These are phyloP conservation scores for Crithidia bombi DNA, from an alignment of 208 protist genomes.

Conservation along the genomic window DNA sequence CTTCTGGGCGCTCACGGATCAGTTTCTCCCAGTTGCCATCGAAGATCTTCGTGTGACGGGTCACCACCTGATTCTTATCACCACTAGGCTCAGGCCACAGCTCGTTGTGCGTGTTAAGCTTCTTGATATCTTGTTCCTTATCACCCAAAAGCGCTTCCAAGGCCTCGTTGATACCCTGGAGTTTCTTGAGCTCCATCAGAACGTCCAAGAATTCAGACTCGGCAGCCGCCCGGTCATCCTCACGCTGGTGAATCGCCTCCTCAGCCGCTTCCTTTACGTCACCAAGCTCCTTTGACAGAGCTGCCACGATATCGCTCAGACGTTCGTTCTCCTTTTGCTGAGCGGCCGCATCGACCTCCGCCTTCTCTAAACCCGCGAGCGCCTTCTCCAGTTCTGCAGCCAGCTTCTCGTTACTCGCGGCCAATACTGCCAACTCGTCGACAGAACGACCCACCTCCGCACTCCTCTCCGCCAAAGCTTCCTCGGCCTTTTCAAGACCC, in stretches of 20 bases:
- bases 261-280: conserved; percentile 11
- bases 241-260: conserved; percentile 28
- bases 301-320: conserved; percentile 20
- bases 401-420: conserved; percentile 30
- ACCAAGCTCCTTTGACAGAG: conserved; percentile 2
- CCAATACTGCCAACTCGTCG: not conserved
- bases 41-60: conserved; percentile 60
- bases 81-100: conserved; percentile 24
- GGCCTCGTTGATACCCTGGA: conserved; percentile 37
- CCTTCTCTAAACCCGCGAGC: conserved; percentile 18
- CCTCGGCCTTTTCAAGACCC: conserved; percentile 10
- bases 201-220: conserved; percentile 33
- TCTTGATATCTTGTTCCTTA: conserved; percentile 46
- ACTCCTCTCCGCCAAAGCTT: not conserved
- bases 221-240: conserved; percentile 38
- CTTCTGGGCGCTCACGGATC: conserved; percentile 50
- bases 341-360: conserved; percentile 4
- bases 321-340: conserved; percentile 37
- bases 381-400: conserved; percentile 36
- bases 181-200: conserved; percentile 35
- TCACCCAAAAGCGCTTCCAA: conserved; percentile 20
- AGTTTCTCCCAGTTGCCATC: conserved; percentile 64
- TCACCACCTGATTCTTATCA: conserved; percentile 48
- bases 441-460: not conserved
- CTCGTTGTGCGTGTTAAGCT: conserved; percentile 40